Percentiles rank a stretch among this genome's conserved stretches.
Evolutionary conservation across 495 filamentous ascomycete species (phyloP).

Genomic region (Tuber calosporum): DNA sequence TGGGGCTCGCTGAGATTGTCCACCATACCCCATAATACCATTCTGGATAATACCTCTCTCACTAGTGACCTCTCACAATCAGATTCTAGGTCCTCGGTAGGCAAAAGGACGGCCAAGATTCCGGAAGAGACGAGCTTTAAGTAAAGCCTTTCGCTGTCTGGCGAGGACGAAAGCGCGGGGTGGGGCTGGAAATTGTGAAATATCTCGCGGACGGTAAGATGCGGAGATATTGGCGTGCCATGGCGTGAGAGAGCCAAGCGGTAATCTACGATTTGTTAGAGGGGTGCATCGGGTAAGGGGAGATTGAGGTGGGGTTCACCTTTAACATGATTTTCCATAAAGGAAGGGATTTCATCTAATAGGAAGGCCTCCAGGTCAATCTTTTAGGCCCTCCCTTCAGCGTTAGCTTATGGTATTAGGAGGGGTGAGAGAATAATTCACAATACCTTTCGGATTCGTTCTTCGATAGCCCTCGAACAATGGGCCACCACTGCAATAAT

Average conservation of each 20-base stretch:
- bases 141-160: constrained; percentile 20
- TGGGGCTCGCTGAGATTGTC: constrained; percentile 72
- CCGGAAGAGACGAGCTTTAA: constrained; percentile 43
- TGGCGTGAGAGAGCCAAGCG: constrained; percentile 36
- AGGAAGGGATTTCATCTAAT: constrained; percentile 79
- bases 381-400: constrained; percentile 74
- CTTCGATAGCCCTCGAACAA: constrained; percentile 76
- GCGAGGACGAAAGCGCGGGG: constrained; percentile 18
- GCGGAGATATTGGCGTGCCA: constrained; percentile 20
- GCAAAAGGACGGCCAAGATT: constrained; percentile 70
- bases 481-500: constrained; percentile 82
- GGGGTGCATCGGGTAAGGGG: constrained; percentile 9
- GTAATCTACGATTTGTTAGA: constrained; percentile 40
- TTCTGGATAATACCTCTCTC: constrained; percentile 74
- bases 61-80: constrained; percentile 72
- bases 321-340: constrained; percentile 70
- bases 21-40: constrained; percentile 71
- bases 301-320: constrained; percentile 51
- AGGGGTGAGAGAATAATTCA: background rate
- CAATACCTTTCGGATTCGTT: constrained; percentile 63
- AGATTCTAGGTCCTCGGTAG: constrained; percentile 87
- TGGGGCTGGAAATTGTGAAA: constrained; percentile 40
- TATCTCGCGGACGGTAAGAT: constrained; percentile 24
- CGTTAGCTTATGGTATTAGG: constrained; percentile 46
- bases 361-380: constrained; percentile 74